phyloP scores from a whole-genome alignment of 371 early-diverging fungal species.

The Mortierella sp. region DNA sequence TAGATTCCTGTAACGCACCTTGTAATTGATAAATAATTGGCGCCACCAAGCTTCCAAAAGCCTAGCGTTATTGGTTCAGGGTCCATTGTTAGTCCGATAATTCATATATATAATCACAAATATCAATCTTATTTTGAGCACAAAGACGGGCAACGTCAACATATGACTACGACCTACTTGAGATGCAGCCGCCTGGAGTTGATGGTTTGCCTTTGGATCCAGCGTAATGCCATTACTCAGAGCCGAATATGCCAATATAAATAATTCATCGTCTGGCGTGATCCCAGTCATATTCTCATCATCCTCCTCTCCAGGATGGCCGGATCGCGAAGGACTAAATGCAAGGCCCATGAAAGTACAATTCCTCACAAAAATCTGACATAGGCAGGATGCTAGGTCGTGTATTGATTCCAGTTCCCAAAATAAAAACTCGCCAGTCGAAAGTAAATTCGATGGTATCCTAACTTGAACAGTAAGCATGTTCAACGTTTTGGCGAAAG shows the following conservation, averaged over 20 bases:
- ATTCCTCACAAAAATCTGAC: conserved; percentile 27
- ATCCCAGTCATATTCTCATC: conserved; percentile 26
- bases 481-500: conserved; percentile 18
- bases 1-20: conserved; percentile 32
- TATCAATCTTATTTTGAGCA: not conserved
- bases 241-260: conserved; percentile 28
- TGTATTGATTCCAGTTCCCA: conserved; percentile 37
- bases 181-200: conserved; percentile 18
- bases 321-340: not conserved
- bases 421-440: conserved; percentile 12
- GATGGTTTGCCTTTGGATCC: conserved; percentile 28
- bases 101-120: too few species aligned
- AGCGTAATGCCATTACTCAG: conserved; percentile 33
- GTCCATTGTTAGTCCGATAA: not conserved
- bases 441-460: conserved; percentile 19
- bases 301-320: not conserved
- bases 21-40: conserved; percentile 42
- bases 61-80: conserved; percentile 10
- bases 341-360: conserved; percentile 37
- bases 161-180: conserved; percentile 8
- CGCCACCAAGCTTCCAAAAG: conserved; percentile 34
- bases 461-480: conserved; percentile 32
- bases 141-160: not conserved
- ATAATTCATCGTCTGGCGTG: conserved; percentile 44
- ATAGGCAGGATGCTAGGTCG: conserved; percentile 26